A percentile compares a stretch with the other conserved stretches of the same genome.
Evolutionary conservation across 352 stramenopile species (phyloP).

Genomic region (Elongisporangium senticosum): DNA sequence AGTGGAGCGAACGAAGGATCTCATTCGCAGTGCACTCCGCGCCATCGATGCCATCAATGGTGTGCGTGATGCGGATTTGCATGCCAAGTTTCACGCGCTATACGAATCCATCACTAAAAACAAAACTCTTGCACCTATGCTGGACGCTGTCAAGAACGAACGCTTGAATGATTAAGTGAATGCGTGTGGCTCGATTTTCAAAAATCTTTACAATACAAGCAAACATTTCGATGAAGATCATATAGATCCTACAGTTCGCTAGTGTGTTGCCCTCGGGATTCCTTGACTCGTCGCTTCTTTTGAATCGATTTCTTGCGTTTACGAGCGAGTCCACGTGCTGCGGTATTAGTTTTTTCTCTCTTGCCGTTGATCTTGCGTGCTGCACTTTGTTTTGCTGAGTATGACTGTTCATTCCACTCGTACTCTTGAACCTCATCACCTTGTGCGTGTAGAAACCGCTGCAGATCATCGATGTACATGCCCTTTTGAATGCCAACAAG

Average conservation of each 20-base stretch:
- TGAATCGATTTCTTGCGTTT: not conserved
- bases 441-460: constrained; percentile 46
- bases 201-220: not conserved
- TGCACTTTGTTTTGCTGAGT: constrained; percentile 6
- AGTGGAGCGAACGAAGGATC: constrained; percentile 94
- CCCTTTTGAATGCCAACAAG: constrained; percentile 65
- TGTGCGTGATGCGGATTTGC: constrained; percentile 66
- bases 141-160: constrained; percentile 68
- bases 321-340: not conserved
- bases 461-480: constrained; percentile 37
- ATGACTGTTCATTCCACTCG: constrained; percentile 57
- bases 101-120: constrained; percentile 67
- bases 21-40: constrained; percentile 94
- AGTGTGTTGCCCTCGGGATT: not conserved
- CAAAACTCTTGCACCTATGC: constrained; percentile 44
- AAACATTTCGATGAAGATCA: not conserved
- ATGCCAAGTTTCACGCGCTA: constrained; percentile 64
- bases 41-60: constrained; percentile 71
- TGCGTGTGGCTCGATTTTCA: not conserved
- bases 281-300: not conserved
- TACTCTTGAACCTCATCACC: constrained; percentile 40
- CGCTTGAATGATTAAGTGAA: constrained; percentile 18
- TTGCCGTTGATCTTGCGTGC: constrained; percentile 4
- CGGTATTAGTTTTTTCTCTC: not conserved
- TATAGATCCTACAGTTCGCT: not conserved